Evolutionary conservation across 108 stramenopile genomes (phyloP).

Genomic region (Skeletonema potamos): DNA sequence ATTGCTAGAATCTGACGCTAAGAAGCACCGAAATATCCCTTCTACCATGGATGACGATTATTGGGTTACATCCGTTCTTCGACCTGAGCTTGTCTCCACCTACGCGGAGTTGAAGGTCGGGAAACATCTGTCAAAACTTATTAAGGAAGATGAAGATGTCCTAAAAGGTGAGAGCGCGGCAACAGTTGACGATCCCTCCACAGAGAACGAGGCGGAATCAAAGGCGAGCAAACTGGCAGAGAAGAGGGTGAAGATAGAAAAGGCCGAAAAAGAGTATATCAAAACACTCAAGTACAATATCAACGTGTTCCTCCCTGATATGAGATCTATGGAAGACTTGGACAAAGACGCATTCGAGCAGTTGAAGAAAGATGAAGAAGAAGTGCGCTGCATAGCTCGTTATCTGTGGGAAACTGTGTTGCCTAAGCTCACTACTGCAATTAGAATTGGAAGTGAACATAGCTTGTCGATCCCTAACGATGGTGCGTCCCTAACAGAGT

Average conservation of each 20-base stretch:
- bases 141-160: conserved; percentile 25
- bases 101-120: conserved; percentile 66
- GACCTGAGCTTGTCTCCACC: conserved; percentile 80
- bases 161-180: conserved; percentile 17
- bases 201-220: neutral
- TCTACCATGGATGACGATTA: conserved; percentile 70
- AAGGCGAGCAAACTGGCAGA: neutral
- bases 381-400: conserved; percentile 66
- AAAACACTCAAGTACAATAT: conserved; percentile 78
- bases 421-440: conserved; percentile 71
- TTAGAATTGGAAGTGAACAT: conserved; percentile 49
- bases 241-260: conserved; percentile 30
- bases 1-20: conserved; percentile 52
- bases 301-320: conserved; percentile 89
- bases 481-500: conserved; percentile 79
- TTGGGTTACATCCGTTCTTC: conserved; percentile 72
- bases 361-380: conserved; percentile 83
- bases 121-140: conserved; percentile 42
- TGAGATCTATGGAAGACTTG: conserved; percentile 58
- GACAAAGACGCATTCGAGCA: conserved; percentile 59
- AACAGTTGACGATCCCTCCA: conserved; percentile 5
- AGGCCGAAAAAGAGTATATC: conserved; percentile 75
- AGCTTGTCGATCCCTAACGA: conserved; percentile 67
- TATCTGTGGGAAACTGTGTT: conserved; percentile 86
- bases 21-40: conserved; percentile 15